These are phyloP conservation scores for Mycotypha africana DNA, from an alignment of 371 early-diverging fungal species.

Conservation along the genomic window DNA sequence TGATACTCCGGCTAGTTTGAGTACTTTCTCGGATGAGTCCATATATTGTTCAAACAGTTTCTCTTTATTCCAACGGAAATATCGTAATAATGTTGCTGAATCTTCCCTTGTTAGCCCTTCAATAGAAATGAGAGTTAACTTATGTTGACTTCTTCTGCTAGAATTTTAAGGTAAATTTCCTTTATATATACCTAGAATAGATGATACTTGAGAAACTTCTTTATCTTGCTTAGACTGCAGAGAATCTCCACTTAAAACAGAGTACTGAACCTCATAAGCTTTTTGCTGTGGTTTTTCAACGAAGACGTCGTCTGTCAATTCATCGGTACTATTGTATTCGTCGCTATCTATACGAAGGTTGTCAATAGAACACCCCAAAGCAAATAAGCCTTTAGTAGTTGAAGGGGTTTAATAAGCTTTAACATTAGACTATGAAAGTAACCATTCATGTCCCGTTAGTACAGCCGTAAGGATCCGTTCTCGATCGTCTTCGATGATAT, in stretches of 20 bases:
- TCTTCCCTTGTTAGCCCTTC: conserved; percentile 60
- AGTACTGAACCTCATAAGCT: conserved; percentile 38
- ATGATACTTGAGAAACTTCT: conserved; percentile 40
- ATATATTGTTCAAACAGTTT: conserved; percentile 83
- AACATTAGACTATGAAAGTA: neutral
- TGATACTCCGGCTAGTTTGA: conserved; percentile 71
- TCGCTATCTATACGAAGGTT: conserved; percentile 24
- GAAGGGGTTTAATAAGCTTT: neutral
- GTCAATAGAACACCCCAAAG: too few species aligned
- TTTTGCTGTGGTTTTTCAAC: conserved; percentile 25
- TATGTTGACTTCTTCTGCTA: neutral
- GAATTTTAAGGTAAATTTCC: too few species aligned
- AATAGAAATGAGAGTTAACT: neutral
- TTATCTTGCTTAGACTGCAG: conserved; percentile 32
- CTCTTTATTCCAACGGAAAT: conserved; percentile 93
- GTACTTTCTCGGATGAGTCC: conserved; percentile 68
- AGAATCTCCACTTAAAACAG: conserved; percentile 18
- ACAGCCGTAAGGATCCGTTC: neutral
- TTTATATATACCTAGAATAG: conserved; percentile 30
- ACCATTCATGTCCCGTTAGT: neutral
- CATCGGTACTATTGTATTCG: conserved; percentile 27
- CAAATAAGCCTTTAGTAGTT: too few species aligned
- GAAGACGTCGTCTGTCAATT: conserved; percentile 31
- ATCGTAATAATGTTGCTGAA: conserved; percentile 66
- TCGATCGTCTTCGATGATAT: too few species aligned